phyloP scores from a whole-genome alignment of 305 asterid species.

The Solanum aculeatissimum region DNA sequence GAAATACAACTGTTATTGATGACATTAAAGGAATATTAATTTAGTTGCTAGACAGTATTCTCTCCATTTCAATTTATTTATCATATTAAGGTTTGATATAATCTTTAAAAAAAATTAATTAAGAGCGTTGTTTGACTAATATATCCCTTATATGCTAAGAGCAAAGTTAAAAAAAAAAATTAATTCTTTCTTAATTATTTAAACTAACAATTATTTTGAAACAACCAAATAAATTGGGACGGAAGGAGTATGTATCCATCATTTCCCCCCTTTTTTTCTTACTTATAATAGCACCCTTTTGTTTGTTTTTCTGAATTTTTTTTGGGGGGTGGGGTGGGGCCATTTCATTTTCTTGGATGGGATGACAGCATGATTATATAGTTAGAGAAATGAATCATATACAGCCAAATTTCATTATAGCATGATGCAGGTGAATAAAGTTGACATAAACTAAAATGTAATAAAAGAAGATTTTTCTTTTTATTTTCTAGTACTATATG shows the following conservation, averaged over 20 bases:
- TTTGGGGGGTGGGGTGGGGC: neutral
- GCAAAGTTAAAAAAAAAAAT: too few species aligned
- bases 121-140: too few species aligned
- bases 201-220: too few species aligned
- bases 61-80: too few species aligned
- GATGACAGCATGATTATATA: neutral
- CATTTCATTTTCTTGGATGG: neutral
- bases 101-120: too few species aligned
- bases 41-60: neutral
- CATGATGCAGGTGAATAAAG: slow-evolving; percentile 1
- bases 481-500: too few species aligned
- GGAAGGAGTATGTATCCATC: too few species aligned
- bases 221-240: too few species aligned
- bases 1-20: neutral
- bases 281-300: neutral
- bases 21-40: neutral
- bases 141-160: too few species aligned
- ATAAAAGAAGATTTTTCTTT: neutral
- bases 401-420: neutral
- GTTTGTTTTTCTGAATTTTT: neutral
- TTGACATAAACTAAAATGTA: neutral
- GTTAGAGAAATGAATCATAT: neutral
- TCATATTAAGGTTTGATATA: too few species aligned
- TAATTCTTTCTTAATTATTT: too few species aligned
- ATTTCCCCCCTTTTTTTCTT: neutral